Base-by-base conservation (phyloP, 129 eudicot species). In the Saposhnikovia divaricata region DNA sequence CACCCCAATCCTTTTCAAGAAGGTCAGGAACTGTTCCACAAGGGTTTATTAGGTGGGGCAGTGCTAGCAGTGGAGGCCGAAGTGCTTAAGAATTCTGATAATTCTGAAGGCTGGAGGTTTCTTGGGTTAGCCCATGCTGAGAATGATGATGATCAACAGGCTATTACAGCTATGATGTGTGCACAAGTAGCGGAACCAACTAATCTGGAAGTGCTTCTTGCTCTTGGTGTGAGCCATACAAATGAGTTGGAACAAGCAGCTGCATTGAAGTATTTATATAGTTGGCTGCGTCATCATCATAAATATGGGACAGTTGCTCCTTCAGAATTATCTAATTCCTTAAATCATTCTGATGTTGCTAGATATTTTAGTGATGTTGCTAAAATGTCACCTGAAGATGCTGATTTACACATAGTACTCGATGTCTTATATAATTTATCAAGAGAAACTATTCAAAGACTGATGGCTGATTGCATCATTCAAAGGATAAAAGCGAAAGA, bases 61-160 rank as follows among this genome's bases (percentile, higher is more conserved):
- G 98, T 95, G 83, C 97, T 95, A 89, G 98, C 98, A 77, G 83
- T 92, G 83, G 98, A 95, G 84, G 98, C 98, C 40, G 98, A 95
- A 86, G 97, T 95, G 79, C 78, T 95, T 72, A 95, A 95, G 86
- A 92, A 95, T 82, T 91, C 98, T 43, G 94, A 89, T 15, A 95
- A 92, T 84, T 92, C 97, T 50, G 98, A 95, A 85, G 98, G 98
- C 46, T 95, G 98, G 98, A 89, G 97, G 84, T 86, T 95, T 84
- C 92, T 95, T 73, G 98, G 98, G 78, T 85, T 92, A 84, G 93
- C 97, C 12, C 93, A 95, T 88, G 97, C 98, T 76, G 98, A 95
- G 82, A 95, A 95, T 82, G 98, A 95, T 76, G 97, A 92, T 78
- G 98, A 95, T 81, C 96, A 95, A 72, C 98, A 95, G 78, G 78